A percentile compares a stretch with the other conserved stretches of the same genome.
phyloP scores from a whole-genome alignment of 208 protist species.

The Cochliopodium minus region DNA sequence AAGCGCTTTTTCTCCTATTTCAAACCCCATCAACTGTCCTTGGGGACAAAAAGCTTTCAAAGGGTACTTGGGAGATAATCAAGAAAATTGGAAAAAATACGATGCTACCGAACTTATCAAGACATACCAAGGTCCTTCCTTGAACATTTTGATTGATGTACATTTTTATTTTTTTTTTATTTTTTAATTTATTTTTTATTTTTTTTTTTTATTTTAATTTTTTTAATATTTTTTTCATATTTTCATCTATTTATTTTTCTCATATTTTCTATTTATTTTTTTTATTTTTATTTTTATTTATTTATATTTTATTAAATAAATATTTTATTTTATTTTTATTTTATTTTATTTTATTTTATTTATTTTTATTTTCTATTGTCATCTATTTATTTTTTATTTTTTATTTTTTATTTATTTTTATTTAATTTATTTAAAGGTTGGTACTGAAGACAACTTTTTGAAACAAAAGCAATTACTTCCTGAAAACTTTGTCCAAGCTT shows the following conservation, averaged over 20 bases:
- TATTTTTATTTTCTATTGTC: neutral
- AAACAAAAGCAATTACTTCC: slow-evolving; percentile 16
- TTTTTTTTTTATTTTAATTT: neutral
- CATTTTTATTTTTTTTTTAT: neutral
- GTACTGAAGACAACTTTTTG: slow-evolving; percentile 28
- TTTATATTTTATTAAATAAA: neutral
- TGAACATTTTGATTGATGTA: slow-evolving; percentile 34
- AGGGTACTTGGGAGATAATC: slow-evolving; percentile 38
- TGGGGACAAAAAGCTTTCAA: slow-evolving; percentile 46
- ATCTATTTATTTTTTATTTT: neutral
- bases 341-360: no score
- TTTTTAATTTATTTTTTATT: neutral
- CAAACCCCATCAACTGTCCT: slow-evolving; percentile 35
- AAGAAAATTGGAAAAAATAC: slow-evolving; percentile 28
- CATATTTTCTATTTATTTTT: neutral
- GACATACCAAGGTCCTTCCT: slow-evolving; percentile 10
- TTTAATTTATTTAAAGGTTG: neutral
- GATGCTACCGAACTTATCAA: slow-evolving; percentile 26
- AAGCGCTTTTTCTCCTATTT: slow-evolving; percentile 54
- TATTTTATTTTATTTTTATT: neutral
- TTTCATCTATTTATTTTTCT: slow-evolving; percentile 1
- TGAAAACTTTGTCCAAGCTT: neutral
- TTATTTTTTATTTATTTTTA: neutral
- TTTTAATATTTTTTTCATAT: neutral
- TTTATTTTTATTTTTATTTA: neutral